These are phyloP conservation scores for Neofusicoccum sp. DNA, from an alignment of 2,329 filamentous ascomycete genomes.

Conservation along the genomic window DNA sequence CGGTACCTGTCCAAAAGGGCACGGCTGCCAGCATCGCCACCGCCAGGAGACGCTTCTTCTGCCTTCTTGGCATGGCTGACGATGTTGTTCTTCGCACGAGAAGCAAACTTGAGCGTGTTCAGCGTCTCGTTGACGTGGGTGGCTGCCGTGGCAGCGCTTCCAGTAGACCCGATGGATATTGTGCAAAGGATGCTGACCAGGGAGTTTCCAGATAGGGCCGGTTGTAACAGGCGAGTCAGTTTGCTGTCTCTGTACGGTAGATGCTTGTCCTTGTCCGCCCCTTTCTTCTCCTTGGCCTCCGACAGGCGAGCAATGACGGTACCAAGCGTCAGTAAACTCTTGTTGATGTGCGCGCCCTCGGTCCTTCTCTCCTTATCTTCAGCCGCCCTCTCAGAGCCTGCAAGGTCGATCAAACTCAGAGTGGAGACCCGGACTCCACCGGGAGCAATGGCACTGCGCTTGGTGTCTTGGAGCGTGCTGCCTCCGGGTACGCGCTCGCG, in stretches of 20 bases:
- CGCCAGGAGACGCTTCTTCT: conserved; percentile 79
- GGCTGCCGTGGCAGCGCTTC: conserved; percentile 69
- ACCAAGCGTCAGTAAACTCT: conserved; percentile 90
- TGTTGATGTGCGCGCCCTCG: conserved; percentile 98
- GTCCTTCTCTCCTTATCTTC: conserved; percentile 92
- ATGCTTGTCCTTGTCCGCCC: conserved; percentile 83
- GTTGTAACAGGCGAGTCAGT: conserved; percentile 87
- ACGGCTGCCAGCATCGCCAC: conserved; percentile 79
- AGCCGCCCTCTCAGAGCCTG: conserved; percentile 93
- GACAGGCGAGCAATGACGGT: conserved; percentile 95
- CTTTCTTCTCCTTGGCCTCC: conserved; percentile 84
- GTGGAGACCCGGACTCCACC: conserved; percentile 96
- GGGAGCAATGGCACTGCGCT: conserved; percentile 54
- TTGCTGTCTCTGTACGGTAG: conserved; percentile 97
- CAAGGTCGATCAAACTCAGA: conserved; percentile 91
- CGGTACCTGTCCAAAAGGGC: conserved; percentile 91
- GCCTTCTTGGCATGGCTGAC: conserved; percentile 95
- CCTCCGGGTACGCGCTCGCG: conserved; percentile 75
- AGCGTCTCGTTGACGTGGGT: conserved; percentile 85
- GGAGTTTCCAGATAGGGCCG: conserved; percentile 88
- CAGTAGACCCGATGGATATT: conserved; percentile 81
- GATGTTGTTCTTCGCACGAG: conserved; percentile 95
- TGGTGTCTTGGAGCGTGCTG: conserved; percentile 44
- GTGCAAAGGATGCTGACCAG: conserved; percentile 97
- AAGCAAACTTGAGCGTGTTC: conserved; percentile 96